phyloP scores from a whole-genome alignment of 2,329 filamentous ascomycete species.

The Dendrostoma leiphaemia region DNA sequence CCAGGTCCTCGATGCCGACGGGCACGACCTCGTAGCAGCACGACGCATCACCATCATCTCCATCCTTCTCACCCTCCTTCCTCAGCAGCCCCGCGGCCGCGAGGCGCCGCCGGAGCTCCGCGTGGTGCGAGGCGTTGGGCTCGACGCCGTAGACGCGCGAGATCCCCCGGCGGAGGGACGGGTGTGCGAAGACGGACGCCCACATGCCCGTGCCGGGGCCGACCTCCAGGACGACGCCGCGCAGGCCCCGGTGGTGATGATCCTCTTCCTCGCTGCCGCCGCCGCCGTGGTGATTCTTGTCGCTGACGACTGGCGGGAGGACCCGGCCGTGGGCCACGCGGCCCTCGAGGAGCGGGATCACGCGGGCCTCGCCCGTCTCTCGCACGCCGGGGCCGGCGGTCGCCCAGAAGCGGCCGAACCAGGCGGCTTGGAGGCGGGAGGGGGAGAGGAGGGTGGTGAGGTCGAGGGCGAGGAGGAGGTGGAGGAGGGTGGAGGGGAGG shows the following conservation, averaged over 20 bases:
- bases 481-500: slow-evolving; percentile 39
- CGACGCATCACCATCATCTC: no score
- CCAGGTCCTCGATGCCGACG: slow-evolving; percentile 59
- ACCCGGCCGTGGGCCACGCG: slow-evolving; percentile 35
- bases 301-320: slow-evolving; percentile 26
- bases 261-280: slow-evolving; percentile 15
- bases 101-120: slow-evolving; percentile 44
- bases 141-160: slow-evolving; percentile 61
- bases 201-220: slow-evolving; percentile 57
- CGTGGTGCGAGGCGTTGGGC: slow-evolving; percentile 56
- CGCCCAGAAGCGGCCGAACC: slow-evolving; percentile 64
- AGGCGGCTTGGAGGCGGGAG: slow-evolving; percentile 42
- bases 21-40: slow-evolving; percentile 61
- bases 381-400: slow-evolving; percentile 50
- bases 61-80: no score
- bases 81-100: slow-evolving; percentile 51
- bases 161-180: slow-evolving; percentile 24
- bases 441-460: slow-evolving; percentile 42
- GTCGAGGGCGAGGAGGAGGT: slow-evolving; percentile 50
- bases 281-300: slow-evolving; percentile 4
- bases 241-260: no score
- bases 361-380: slow-evolving; percentile 35
- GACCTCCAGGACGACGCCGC: slow-evolving; percentile 48
- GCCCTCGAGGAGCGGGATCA: slow-evolving; percentile 56
- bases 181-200: slow-evolving; percentile 48